Evolutionary conservation across 2,329 filamentous ascomycete genomes (phyloP), one percentile per base, ranked within the genome.

Genomic region (Ophiostoma ulmi): DNA sequence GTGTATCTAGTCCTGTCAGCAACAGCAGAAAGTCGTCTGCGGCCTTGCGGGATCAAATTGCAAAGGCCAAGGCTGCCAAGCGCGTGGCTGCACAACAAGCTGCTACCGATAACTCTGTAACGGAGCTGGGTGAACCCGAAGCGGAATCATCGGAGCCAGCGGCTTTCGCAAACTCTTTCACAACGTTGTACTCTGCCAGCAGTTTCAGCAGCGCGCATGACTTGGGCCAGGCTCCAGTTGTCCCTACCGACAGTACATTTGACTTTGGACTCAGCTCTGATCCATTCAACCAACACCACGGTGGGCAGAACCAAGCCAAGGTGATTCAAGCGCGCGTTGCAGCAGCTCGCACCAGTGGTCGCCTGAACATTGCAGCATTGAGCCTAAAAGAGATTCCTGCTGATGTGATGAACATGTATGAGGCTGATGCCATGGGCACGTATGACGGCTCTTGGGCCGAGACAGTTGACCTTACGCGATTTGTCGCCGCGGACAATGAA

Each of bases 351-450:
- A 88, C 86, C 0, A 91, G 91, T 48, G 95, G 95, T 2, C 87
- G 90, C 69, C 83, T 99, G 55, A 97, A 97, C 74, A 94, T 99
- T 77, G 90, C 94, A 0, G 93, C 91, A 0, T 86, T 98, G 84
- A 87, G 88, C 0, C 80, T 99, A 55, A 91, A 88, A 72, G 85
- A 90, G 71, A 91, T 99, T 3, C 95, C 95, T 0, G 80, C 86
- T 1, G 92, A 96, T 76, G 91, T 98, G 0, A 82, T 97, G 80
- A 88, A 89, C 70, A 98, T 98, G 94, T 98, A 97, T 78, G 91
- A 93, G 75, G 83, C 92, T 22, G 89, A 93, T 69, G 85, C 86
- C 1, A 84, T 88, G 70, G 87, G 90, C 52, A 83, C 83, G 14
- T 82, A 85, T 31, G 87, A 86, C 48, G 86, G 88, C 13, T 88